Evolutionary conservation across 2,329 filamentous ascomycete genomes (phyloP).

Genomic region (Botryotinia convoluta): DNA sequence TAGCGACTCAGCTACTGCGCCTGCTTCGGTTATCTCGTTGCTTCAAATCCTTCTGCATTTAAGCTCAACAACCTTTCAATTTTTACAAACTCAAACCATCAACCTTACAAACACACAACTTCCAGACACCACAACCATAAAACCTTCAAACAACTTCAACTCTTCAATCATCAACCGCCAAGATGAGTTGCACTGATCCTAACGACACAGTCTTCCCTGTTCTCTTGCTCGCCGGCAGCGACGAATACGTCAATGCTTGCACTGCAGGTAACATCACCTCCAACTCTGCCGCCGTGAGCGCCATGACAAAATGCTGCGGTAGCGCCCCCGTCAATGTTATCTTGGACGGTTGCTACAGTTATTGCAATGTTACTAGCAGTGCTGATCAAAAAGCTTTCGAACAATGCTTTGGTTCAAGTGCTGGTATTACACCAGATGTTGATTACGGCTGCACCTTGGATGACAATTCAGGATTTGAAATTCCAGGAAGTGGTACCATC

Average conservation of each 20-base stretch:
- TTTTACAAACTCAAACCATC: not conserved
- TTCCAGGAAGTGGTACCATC: constrained; percentile 13
- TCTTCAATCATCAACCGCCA: not conserved
- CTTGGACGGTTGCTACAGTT: constrained; percentile 16
- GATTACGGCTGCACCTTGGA: constrained; percentile 12
- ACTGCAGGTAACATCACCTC: constrained; percentile 16
- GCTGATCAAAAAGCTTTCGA: constrained; percentile 9
- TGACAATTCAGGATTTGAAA: not conserved
- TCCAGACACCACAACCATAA: not conserved
- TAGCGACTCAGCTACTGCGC: not conserved
- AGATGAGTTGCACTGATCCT: constrained; percentile 6
- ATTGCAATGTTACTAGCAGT: constrained; percentile 18
- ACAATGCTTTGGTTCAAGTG: not conserved
- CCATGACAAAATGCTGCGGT: constrained; percentile 13
- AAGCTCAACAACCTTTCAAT: not conserved
- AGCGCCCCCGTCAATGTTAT: not conserved
- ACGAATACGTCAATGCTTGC: constrained; percentile 9
- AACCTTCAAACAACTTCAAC: not conserved
- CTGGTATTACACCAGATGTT: not conserved
- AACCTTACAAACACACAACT: not conserved
- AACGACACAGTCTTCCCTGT: not conserved
- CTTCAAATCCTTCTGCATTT: not conserved
- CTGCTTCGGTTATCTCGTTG: not conserved
- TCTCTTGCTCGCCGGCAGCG: not conserved
- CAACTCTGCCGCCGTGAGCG: constrained; percentile 2